Base-by-base conservation (phyloP, 306 rosid species). In the Dryas alaskensis region DNA sequence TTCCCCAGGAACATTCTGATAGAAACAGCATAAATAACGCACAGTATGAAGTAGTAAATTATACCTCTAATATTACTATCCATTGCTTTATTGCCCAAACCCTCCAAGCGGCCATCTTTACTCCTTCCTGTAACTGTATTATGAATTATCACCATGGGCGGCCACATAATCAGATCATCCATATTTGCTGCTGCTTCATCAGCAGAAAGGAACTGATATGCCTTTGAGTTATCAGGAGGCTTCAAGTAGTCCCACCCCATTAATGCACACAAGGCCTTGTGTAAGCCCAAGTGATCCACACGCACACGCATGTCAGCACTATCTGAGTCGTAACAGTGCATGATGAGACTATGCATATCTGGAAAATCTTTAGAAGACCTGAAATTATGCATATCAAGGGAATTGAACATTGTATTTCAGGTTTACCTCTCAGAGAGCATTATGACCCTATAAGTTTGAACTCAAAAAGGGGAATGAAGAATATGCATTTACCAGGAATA, bases 81-180 rank as follows among this genome's bases (percentile, higher is more conserved):
- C 99, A 95, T 90, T n/a, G 83, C 80, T 87, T 95, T 95, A 94
- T 92, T 95, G 83, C 99, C 99, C 88, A 92, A 76, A 84, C 99
- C 99, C 84, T 95, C 99, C 93, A 90, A 87, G 82, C 96, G 96
- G 66, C 99, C 99, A 73, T 90, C 96, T 82, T 88, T 95, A 80
- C 81, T 81, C 92, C 85, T 95, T 76, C 96, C 99, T 4, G 92
- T 95, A 82, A 83, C 81, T 19, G 98, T 87, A 80, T 95, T 95
- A 80, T 95, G 99, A 79, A 95, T 85, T 70, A 95, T 90, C 83
- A 95, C 99, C 90, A 90, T 47, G 79, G 99, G 99, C 47, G 99
- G 99, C 99, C 99, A 95, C 91, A 95, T 74, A 81, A 95, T 81
- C 82, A 95, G 88, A 86, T 95, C 99, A 78, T 92, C 97, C 84